Base-by-base conservation (phyloP, 2,329 filamentous ascomycete genomes). In the Xylaria sp. region DNA sequence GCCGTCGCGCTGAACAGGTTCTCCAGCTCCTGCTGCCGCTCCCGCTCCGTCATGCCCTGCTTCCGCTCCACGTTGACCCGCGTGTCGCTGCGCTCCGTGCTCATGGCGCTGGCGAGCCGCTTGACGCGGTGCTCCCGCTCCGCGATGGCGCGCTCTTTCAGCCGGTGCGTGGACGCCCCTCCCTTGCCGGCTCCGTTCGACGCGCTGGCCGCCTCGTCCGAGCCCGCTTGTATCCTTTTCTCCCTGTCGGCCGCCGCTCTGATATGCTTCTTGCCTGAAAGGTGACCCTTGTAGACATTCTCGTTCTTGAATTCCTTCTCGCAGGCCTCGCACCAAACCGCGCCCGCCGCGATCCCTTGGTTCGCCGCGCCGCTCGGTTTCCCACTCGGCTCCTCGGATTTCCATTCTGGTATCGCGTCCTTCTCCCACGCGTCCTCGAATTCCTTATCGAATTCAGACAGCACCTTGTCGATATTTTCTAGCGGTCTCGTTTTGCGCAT, bases 41-140 rank as follows among this genome's bases (percentile, higher is more conserved):
- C 94, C 26, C 92, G 87, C 69, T 97, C 93, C 2, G 94, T 99
- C 92, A 99, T 96, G 61, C 93, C 93, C 71, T 95, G 91, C 72
- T 91, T 94, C 47, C 94, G 89, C 79, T 99, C 95, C 9, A 97
- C 92, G 67, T 99, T 97, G 65, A 94, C 88, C 44, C 90, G 85
- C 0, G 94, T 97, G 67, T 96, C 93, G 71, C 89, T 84, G 52
- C 93, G 88, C 69, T 96, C 91, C 13, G 88, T 89, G 69, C 90
- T 88, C 85, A 99, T 94, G 4, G 89, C 85, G 44, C 87, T 83
- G 8, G 91, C 86, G 6, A 99, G 80, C 49, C 88, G 89, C 69
- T 88, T 89, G 48, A 97, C 83, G 17, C 91, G 85, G 71, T 88
- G 88, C 70, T 99, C 94, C 50, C 92, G 87, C 69, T 94, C 90